These are phyloP conservation scores for Apiospora malaysiana DNA, from an alignment of 2,329 filamentous ascomycete species.

Conservation along the genomic window DNA sequence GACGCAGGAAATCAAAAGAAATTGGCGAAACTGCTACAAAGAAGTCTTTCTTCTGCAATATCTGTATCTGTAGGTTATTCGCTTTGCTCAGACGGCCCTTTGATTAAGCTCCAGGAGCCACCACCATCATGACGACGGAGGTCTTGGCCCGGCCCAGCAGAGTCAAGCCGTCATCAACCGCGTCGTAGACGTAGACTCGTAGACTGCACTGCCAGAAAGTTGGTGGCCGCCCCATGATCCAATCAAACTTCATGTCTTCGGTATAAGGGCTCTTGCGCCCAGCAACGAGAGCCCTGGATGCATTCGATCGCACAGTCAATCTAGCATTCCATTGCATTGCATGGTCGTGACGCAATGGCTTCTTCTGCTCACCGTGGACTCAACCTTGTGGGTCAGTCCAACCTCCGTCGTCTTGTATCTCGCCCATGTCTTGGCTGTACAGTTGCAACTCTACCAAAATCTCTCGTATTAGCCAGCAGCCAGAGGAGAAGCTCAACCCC, in stretches of 20 bases:
- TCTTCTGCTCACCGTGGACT: slow-evolving; percentile 8
- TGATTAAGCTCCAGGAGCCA: background rate
- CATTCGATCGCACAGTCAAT: no score
- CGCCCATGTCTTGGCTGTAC: background rate
- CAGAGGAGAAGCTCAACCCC: background rate
- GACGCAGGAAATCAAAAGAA: no score
- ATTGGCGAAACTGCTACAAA: no score
- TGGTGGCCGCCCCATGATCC: background rate
- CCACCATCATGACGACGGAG: slow-evolving; percentile 1
- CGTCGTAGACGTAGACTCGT: background rate
- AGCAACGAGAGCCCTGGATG: background rate
- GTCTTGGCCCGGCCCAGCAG: background rate
- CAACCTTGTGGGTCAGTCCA: slow-evolving; percentile 5
- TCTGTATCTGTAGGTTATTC: no score
- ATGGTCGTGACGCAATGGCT: background rate
- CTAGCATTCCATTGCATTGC: background rate
- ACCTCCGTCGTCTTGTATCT: background rate
- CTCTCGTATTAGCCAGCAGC: no score
- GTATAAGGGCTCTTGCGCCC: background rate
- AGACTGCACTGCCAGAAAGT: background rate
- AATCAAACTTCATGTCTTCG: background rate
- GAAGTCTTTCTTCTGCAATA: no score
- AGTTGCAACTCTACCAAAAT: no score
- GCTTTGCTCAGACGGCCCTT: background rate
- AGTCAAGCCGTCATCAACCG: slow-evolving; percentile 16